A percentile compares a stretch with the other conserved stretches of the same genome.
Evolutionary conservation across 306 rosid genomes (phyloP).

Genomic region (Malus sylvestris): DNA sequence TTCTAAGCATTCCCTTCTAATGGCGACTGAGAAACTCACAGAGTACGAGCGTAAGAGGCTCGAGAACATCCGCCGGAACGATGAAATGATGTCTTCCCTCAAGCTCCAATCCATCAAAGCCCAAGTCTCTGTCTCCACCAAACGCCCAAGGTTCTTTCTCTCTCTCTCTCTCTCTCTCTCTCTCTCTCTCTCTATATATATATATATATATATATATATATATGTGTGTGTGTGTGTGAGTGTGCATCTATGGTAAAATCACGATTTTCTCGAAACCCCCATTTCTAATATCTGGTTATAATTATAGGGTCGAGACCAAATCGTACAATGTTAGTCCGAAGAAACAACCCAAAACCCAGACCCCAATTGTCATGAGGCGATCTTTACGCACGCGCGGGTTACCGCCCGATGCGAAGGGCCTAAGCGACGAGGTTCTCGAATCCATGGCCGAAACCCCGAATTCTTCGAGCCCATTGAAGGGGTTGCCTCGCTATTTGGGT

Average conservation of each 20-base stretch:
- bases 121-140: conserved; percentile 47
- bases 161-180: not conserved
- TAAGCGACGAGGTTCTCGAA: conserved; percentile 11
- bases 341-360: conserved; percentile 45
- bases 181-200: not conserved
- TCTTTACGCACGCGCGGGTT: conserved; percentile 68
- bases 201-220: too few relatives aligned
- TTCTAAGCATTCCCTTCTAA: too few relatives aligned
- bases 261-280: not conserved
- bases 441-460: not conserved
- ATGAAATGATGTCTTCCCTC: conserved; percentile 74
- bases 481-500: conserved; percentile 17
- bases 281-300: not conserved
- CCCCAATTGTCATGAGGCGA: conserved; percentile 55
- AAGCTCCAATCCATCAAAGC: conserved; percentile 59
- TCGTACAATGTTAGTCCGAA: conserved; percentile 32
- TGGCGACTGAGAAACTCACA: conserved; percentile 29
- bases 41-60: conserved; percentile 81
- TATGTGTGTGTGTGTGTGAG: not conserved
- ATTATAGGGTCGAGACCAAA: conserved; percentile 43
- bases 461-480: conserved; percentile 8
- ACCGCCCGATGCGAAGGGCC: conserved; percentile 45
- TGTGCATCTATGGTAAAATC: not conserved
- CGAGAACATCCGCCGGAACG: conserved; percentile 87
- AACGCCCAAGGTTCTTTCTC: conserved; percentile 51